Evolutionary conservation across 352 stramenopile genomes (phyloP).

Genomic region (Phytophthora sp.): DNA sequence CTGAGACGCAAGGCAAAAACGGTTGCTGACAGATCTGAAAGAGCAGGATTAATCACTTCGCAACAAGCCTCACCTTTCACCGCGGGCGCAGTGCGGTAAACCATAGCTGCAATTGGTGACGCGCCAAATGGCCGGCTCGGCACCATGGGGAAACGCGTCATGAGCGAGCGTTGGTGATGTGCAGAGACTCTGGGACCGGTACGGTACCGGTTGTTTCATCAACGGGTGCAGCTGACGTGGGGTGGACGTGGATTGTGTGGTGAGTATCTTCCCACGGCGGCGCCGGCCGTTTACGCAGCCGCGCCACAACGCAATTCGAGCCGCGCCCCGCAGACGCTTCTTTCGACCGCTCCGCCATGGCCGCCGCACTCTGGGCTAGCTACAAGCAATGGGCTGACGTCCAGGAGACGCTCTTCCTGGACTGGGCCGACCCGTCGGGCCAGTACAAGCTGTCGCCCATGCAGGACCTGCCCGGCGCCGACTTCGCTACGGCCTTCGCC

Average conservation of each 20-base stretch:
- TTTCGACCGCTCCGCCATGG: conserved; percentile 33
- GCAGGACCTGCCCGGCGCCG: conserved; percentile 45
- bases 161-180: conserved; percentile 6
- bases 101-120: too few species aligned
- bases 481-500: conserved; percentile 65
- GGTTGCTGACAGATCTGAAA: too few species aligned
- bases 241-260: conserved; percentile 18
- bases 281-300: background rate
- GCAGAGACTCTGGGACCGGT: conserved; percentile 1
- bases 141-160: conserved; percentile 1
- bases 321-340: conserved; percentile 12
- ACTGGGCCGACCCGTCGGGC: conserved; percentile 52
- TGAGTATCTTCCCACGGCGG: conserved; percentile 8
- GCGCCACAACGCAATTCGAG: conserved; percentile 37
- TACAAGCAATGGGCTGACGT: conserved; percentile 70
- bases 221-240: too few species aligned
- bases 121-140: background rate
- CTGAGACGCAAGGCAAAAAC: too few species aligned
- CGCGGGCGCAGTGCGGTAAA: too few species aligned
- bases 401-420: conserved; percentile 50
- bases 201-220: background rate
- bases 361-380: conserved; percentile 46
- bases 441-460: conserved; percentile 56
- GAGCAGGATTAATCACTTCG: too few species aligned
- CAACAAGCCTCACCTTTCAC: too few species aligned